phyloP scores from a whole-genome alignment of 495 filamentous ascomycete genomes.

The Neurospora intermedia region DNA sequence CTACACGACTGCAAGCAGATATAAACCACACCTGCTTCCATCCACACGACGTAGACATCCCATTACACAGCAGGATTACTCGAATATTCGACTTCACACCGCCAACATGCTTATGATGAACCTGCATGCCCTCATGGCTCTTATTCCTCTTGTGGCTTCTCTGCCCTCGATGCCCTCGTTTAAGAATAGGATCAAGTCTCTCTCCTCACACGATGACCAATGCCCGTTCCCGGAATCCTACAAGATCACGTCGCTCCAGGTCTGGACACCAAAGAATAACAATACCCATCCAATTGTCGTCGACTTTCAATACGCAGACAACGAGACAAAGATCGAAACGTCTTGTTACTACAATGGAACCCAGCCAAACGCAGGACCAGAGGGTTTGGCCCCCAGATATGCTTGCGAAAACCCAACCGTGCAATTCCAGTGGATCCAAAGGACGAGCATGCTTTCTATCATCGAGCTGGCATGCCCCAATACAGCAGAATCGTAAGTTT shows the following conservation, averaged over 20 bases:
- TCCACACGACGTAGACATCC: neutral
- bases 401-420: conserved; percentile 24
- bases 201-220: conserved; percentile 1
- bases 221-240: conserved; percentile 16
- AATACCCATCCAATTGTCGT: conserved; percentile 6
- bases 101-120: neutral
- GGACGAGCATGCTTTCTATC: conserved; percentile 14
- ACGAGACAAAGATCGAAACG: conserved; percentile 14
- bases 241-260: conserved; percentile 11
- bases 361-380: conserved; percentile 14
- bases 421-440: conserved; percentile 40
- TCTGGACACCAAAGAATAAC: conserved; percentile 11
- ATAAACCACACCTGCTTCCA: neutral
- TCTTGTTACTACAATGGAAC: conserved; percentile 19
- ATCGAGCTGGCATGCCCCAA: conserved; percentile 23
- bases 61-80: neutral
- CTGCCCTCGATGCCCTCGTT: conserved; percentile 6
- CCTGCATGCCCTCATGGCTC: conserved; percentile 5
- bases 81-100: neutral
- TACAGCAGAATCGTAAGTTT: conserved; percentile 5
- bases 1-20: neutral
- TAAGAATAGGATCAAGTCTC: neutral
- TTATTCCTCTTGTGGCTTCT: conserved; percentile 2
- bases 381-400: conserved; percentile 12
- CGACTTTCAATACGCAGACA: conserved; percentile 17